phyloP scores from a whole-genome alignment of 2,329 filamentous ascomycete genomes.

The Podosphaera leucotricha region DNA sequence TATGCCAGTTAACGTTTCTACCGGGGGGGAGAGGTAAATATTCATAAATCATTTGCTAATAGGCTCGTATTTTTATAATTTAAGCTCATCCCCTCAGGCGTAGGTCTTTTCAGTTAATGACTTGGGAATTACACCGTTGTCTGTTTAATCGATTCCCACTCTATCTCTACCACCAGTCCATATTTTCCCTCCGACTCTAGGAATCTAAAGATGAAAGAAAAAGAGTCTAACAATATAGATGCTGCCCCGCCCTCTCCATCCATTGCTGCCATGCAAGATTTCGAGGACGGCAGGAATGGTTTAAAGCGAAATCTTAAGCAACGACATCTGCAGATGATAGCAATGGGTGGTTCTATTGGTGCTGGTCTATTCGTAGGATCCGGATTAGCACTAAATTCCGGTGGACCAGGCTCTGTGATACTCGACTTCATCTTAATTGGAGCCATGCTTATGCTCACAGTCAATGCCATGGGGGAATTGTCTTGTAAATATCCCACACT shows the following conservation, averaged over 20 bases:
- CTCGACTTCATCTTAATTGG: constrained; percentile 61
- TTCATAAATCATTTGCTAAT: not conserved
- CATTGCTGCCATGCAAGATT: constrained; percentile 3
- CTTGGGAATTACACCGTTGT: too few relatives aligned
- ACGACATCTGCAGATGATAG: constrained; percentile 28
- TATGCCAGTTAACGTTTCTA: not conserved
- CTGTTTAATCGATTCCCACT: not conserved
- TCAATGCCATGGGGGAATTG: constrained; percentile 78
- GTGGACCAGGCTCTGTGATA: constrained; percentile 49
- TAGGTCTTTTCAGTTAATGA: too few relatives aligned
- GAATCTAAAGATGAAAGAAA: constrained; percentile 2
- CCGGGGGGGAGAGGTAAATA: not conserved
- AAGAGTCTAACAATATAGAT: constrained; percentile 3
- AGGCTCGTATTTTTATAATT: not conserved
- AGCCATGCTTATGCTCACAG: constrained; percentile 31
- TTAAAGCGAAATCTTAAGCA: constrained; percentile 20
- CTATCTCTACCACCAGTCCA: not conserved
- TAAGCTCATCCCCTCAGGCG: too few relatives aligned
- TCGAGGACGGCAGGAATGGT: constrained; percentile 13
- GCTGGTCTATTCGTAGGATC: constrained; percentile 26
- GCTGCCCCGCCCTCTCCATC: constrained; percentile 1
- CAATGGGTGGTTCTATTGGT: constrained; percentile 26
- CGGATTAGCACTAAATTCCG: constrained; percentile 19
- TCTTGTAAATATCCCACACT: constrained; percentile 45
- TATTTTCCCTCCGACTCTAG: constrained; percentile 2